Percentiles rank a stretch among this genome's conserved stretches.
Evolutionary conservation across 108 stramenopile genomes (phyloP).

Genomic region (Skeletonema potamos): DNA sequence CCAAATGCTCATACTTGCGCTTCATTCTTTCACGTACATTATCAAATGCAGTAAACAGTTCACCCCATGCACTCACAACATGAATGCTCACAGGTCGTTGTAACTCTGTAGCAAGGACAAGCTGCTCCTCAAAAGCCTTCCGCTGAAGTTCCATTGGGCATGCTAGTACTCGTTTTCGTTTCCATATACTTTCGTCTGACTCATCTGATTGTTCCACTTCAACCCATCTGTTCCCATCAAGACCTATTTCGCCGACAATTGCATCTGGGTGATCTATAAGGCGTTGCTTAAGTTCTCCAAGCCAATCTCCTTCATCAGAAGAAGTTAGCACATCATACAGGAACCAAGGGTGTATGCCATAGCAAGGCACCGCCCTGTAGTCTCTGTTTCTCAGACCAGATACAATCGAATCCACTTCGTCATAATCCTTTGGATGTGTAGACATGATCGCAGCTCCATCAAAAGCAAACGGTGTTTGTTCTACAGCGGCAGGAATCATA

Average conservation of each 20-base stretch:
- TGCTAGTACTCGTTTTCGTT: constrained; percentile 48
- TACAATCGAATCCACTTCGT: constrained; percentile 27
- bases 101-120: constrained; percentile 60
- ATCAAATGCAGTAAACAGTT: constrained; percentile 51
- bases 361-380: constrained; percentile 61
- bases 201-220: not conserved
- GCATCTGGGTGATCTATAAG: constrained; percentile 50
- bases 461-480: constrained; percentile 24
- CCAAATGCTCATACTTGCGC: constrained; percentile 5
- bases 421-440: constrained; percentile 84
- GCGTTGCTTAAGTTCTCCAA: constrained; percentile 41
- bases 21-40: constrained; percentile 28
- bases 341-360: constrained; percentile 90
- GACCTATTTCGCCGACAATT: constrained; percentile 85
- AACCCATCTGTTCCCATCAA: constrained; percentile 70
- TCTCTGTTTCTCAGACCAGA: not conserved
- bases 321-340: constrained; percentile 55
- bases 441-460: constrained; percentile 83
- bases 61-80: constrained; percentile 75
- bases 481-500: constrained; percentile 1
- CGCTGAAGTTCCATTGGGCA: constrained; percentile 64
- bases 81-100: constrained; percentile 81
- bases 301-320: constrained; percentile 45
- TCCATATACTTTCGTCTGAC: constrained; percentile 40
- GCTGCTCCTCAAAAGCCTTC: constrained; percentile 65